Base-by-base conservation (phyloP, 768 basidiomycete genomes). In the Leccinum uliginosum region DNA sequence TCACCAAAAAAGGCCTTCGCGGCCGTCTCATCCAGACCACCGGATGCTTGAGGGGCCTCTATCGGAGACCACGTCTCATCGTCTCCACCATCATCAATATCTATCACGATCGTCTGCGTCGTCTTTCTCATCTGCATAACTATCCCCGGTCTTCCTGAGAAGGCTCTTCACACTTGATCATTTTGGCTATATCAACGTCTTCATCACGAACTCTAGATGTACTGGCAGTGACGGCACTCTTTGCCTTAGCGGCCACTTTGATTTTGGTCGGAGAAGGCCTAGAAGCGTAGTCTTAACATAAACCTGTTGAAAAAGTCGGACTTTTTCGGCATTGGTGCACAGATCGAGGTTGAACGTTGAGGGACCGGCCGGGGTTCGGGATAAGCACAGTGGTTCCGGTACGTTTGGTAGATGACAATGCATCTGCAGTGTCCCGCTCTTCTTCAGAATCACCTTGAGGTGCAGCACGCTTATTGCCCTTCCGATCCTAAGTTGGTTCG, bases 381-480 rank as follows among this genome's bases (percentile, higher is more conserved):
- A 71, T 89, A 89, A 59, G 81, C n/a, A n/a, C 76, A 52, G 78
- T 73, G 47, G 79, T 83, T 74, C 78, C 81, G 50, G 77, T 76
- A 62, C 84, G 88, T 74, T 91, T 89, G 55, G 76, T 76, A 53
- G 85, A 78, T 27, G 82, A 76, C 50, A 74, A 67, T 58, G 76
- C 64, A 45, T 72, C 60, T 48, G 76, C 75, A 63, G 77, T 72
- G 50, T 67, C 67, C 26, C 78, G 75, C 71, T 91, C 88, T 70
- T 87, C 84, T 73, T 88, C 87, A 44, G 83, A 83, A 62, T 73
- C 74, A 30, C 76, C 73, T 74, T 92, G 89, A 48, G 87, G 86
- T 27, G 79, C 83, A 38, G 91, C 93, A 65, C 91, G 88, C 76
- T 95, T 96, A 84, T 97, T 97, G 57, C 93, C 93, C 74, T 95